Base-by-base conservation (phyloP, 306 rosid genomes). In the Medicago lupulina region DNA sequence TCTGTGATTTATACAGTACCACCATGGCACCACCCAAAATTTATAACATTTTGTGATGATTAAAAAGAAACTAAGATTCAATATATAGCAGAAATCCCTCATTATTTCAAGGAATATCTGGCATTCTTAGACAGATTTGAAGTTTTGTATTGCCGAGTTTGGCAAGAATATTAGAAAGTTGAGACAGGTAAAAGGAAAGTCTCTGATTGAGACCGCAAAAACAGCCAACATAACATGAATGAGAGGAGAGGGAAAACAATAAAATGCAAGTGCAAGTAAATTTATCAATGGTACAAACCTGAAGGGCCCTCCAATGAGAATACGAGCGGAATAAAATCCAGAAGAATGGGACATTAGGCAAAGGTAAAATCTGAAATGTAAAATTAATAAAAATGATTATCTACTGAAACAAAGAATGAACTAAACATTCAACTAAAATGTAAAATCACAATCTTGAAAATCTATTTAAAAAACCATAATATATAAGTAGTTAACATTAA, bases 231-330 rank as follows among this genome's bases (percentile, higher is more conserved):
- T 25, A 78, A 62, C 64, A 72, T 11, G 15, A 77, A 54, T 40
- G 49, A 54, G 8, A n/a, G 44, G 55, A 54, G 16, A 21, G 13
- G 51, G 39, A 46, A 67, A 80, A 75, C 6, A 44, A 80, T 12
- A 57, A 28, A 46, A 63, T 54, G 57, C 36, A 80, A 63, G 53
- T 71, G 18, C 11, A 63, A 17, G 17, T 23, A 86, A 28, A 50
- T 57, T 49, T 55, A 59, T 71, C 62, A 57, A 73, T 34, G 60
- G 18, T 19, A 36, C 34, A 17, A 70, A 95, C 99, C 97, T 92
- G 86, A 40, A 88, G 82, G 63, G 98, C 99, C 72, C 97, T 90
- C 98, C 99, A 92, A 70, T 95, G 93, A 77, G 99, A 95, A 73
- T 90, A 92, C 31, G 93, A 69, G 57, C 99, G 97, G 64, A 81